These are phyloP conservation scores for Isabelozyma gotoi DNA, from an alignment of 805 yeast genomes.

Conservation along the genomic window DNA sequence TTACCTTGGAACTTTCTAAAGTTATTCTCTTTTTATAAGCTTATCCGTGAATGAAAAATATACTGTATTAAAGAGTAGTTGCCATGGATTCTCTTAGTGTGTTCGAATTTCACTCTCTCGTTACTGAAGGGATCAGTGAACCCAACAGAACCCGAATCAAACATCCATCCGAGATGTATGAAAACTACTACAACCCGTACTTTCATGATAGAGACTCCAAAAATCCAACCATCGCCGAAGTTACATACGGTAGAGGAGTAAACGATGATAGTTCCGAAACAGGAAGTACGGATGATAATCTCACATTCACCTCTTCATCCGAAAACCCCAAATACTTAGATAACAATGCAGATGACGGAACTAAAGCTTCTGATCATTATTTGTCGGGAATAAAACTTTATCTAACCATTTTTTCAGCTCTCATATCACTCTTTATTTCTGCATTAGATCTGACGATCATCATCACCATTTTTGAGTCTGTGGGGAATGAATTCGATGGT, in stretches of 20 bases:
- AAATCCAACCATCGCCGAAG: neutral
- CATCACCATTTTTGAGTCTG: slow-evolving; percentile 14
- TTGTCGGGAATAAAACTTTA: slow-evolving; percentile 12
- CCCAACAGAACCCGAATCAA: neutral
- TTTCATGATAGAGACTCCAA: neutral
- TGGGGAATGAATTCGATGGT: slow-evolving; percentile 16
- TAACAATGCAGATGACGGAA: slow-evolving; percentile 25
- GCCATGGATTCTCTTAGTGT: neutral
- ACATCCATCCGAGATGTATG: neutral
- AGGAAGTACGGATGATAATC: neutral
- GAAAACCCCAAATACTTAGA: slow-evolving; percentile 5
- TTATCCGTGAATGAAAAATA: no score
- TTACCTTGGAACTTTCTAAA: no score
- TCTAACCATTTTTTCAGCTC: slow-evolving; percentile 10
- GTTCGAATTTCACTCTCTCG: neutral
- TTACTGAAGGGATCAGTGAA: neutral
- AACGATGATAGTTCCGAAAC: neutral
- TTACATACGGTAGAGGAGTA: no score
- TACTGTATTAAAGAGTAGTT: no score
- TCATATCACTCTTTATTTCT: slow-evolving; percentile 14
- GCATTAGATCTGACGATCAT: slow-evolving; percentile 24
- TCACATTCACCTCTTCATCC: neutral
- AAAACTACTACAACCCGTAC: neutral
- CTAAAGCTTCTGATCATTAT: slow-evolving; percentile 17
- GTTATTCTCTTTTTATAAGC: no score